phyloP scores from a whole-genome alignment of 805 yeast genomes.

The Vanderwaltozyma yarrowii region DNA sequence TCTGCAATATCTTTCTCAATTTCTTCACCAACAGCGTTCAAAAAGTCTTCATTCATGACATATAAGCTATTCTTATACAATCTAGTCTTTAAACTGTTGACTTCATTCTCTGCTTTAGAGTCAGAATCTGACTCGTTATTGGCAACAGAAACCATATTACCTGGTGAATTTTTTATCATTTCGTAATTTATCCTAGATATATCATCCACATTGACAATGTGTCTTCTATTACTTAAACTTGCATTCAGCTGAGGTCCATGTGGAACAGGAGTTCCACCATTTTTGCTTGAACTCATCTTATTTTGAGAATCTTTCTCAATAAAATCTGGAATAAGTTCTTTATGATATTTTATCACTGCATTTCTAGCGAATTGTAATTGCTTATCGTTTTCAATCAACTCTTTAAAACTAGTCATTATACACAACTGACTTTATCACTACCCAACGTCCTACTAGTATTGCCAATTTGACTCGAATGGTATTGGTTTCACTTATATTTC shows the following conservation, averaged over 20 bases:
- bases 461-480: no score
- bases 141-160: conserved; percentile 10
- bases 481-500: no score
- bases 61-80: conserved; percentile 21
- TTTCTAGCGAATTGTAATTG: conserved; percentile 8
- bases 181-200: conserved; percentile 28
- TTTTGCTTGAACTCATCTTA: conserved; percentile 2
- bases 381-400: conserved; percentile 6
- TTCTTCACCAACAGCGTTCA: conserved; percentile 5
- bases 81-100: conserved; percentile 17
- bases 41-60: conserved; percentile 21
- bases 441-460: not conserved
- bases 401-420: conserved; percentile 1
- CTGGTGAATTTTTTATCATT: conserved; percentile 26
- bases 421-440: not conserved
- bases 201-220: conserved; percentile 26
- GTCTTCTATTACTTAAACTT: conserved; percentile 14
- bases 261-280: conserved; percentile 1
- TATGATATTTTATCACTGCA: conserved; percentile 8
- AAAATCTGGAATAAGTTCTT: conserved; percentile 1
- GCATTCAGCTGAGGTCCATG: conserved; percentile 2
- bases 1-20: not conserved
- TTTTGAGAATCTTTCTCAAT: conserved; percentile 5
- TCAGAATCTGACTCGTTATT: conserved; percentile 3
- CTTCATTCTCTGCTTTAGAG: conserved; percentile 11